A percentile compares a stretch with the other conserved stretches of the same genome.
Evolutionary conservation across 805 yeast species (phyloP).

Genomic region (Wickerhamiella nectarea): DNA sequence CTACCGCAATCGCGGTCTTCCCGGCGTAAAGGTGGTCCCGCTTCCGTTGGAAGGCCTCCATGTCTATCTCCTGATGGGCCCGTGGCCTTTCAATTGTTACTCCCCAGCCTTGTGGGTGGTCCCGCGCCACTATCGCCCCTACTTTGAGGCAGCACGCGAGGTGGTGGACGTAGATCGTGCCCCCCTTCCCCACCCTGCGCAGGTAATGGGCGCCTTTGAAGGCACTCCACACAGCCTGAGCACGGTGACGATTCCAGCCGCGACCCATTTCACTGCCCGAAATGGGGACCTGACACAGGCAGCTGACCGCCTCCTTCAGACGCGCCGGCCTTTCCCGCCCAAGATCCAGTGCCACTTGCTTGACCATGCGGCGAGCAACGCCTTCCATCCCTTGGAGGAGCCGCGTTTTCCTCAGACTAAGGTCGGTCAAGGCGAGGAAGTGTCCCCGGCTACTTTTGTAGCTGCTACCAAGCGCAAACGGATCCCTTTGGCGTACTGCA

Average conservation of each 20-base stretch:
- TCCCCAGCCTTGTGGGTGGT: background rate
- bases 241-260: too few species aligned
- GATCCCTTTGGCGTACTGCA: background rate
- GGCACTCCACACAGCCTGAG: too few species aligned
- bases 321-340: background rate
- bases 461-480: background rate
- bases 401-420: background rate
- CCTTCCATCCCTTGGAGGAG: background rate
- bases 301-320: background rate
- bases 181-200: too few species aligned
- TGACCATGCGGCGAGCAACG: background rate
- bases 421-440: background rate
- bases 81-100: background rate
- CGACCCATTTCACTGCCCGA: too few species aligned
- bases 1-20: background rate
- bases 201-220: too few species aligned
- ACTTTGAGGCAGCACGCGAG: background rate
- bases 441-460: background rate
- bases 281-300: too few species aligned
- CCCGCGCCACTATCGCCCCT: background rate
- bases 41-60: background rate
- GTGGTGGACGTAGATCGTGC: background rate
- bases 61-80: background rate
- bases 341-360: background rate
- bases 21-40: background rate